These are phyloP conservation scores for Teratosphaeria destructans DNA, from an alignment of 2,329 filamentous ascomycete genomes.

Conservation along the genomic window DNA sequence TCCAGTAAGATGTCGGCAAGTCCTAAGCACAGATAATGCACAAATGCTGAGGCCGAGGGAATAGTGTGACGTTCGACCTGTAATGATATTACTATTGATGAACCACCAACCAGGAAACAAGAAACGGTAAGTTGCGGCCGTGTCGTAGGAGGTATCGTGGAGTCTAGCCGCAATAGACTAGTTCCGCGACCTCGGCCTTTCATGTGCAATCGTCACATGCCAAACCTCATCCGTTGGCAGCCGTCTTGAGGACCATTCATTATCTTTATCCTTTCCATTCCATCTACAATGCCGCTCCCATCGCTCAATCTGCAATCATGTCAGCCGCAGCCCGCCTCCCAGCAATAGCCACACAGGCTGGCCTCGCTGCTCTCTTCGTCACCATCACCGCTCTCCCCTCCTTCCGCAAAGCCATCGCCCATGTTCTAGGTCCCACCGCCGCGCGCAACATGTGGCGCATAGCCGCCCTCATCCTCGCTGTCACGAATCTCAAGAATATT, in stretches of 20 bases:
- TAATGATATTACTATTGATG: not conserved
- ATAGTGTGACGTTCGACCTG: not conserved
- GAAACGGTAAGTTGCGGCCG: not conserved
- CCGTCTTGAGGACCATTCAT: not conserved
- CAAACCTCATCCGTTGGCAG: not conserved
- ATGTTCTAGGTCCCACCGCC: constrained; percentile 11
- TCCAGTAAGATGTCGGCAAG: too few species aligned
- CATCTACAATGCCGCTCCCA: not conserved
- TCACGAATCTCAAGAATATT: constrained; percentile 63
- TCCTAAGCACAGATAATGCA: not conserved
- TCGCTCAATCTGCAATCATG: constrained; percentile 10
- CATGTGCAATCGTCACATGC: not conserved
- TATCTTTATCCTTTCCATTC: not conserved
- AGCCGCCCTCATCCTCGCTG: constrained; percentile 34
- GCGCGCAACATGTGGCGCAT: constrained; percentile 22
- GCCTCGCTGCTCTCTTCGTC: constrained; percentile 13
- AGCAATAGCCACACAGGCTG: constrained; percentile 18
- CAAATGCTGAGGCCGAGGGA: not conserved
- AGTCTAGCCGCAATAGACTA: not conserved
- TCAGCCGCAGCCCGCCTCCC: constrained; percentile 22
- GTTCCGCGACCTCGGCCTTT: not conserved
- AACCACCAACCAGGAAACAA: not conserved
- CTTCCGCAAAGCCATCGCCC: constrained; percentile 16
- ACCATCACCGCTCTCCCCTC: constrained; percentile 16
- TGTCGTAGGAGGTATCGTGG: not conserved